These are phyloP conservation scores for Galerina marginata DNA, from an alignment of 768 basidiomycete species.

Conservation along the genomic window DNA sequence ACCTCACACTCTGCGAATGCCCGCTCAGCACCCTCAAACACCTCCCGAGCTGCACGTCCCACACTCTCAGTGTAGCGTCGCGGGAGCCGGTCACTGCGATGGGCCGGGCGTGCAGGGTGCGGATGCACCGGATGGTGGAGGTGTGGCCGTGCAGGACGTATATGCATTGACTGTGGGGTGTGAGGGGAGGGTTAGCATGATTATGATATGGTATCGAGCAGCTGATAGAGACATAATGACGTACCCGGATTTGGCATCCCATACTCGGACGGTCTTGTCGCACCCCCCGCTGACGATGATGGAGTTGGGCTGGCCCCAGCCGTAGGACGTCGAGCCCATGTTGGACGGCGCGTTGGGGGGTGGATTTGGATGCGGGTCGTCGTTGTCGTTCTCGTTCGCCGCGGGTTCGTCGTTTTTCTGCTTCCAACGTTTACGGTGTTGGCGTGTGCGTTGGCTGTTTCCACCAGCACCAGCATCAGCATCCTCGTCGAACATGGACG, in stretches of 20 bases:
- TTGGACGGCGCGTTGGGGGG: no score
- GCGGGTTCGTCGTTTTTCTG: no score
- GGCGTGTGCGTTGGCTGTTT: no score
- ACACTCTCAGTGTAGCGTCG: constrained; percentile 85
- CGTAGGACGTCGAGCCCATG: constrained; percentile 54
- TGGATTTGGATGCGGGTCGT: no score
- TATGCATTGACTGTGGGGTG: constrained; percentile 58
- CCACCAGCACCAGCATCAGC: no score
- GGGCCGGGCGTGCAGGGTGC: constrained; percentile 84
- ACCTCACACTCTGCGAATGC: constrained; percentile 83
- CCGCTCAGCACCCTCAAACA: constrained; percentile 71
- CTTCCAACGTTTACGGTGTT: no score
- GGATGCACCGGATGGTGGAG: constrained; percentile 90
- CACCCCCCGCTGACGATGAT: constrained; percentile 93
- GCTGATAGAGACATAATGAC: no score
- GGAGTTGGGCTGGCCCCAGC: constrained; percentile 88
- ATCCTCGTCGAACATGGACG: no score
- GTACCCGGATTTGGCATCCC: constrained; percentile 90
- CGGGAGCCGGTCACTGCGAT: constrained; percentile 91
- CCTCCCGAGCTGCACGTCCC: constrained; percentile 88
- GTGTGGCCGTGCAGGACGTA: constrained; percentile 85
- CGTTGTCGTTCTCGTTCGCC: no score
- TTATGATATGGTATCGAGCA: no score
- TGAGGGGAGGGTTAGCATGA: no score
- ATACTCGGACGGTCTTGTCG: constrained; percentile 89